Evolutionary conservation across 2,329 filamentous ascomycete species (phyloP).

Genomic region (Cadophora sp.): DNA sequence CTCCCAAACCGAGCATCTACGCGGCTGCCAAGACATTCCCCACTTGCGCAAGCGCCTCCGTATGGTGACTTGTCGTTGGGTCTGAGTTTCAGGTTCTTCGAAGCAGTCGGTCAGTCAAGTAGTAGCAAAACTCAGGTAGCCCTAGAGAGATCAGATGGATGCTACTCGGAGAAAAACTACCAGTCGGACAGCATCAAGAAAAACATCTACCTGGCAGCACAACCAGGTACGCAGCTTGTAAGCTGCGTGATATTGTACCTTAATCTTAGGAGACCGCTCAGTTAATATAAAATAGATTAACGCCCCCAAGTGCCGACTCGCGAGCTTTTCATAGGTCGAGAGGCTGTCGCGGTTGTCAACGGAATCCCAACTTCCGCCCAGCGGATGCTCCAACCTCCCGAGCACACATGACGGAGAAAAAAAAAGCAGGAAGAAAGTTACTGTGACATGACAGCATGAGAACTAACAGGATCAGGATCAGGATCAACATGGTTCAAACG

Average conservation of each 20-base stretch:
- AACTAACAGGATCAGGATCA: slow-evolving; percentile 5
- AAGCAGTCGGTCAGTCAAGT: slow-evolving; percentile 3
- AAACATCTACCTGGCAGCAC: slow-evolving; percentile 22
- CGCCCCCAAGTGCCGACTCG: slow-evolving; percentile 27
- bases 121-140: slow-evolving; percentile 5
- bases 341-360: slow-evolving; percentile 13
- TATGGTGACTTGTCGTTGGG: slow-evolving; percentile 29
- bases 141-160: slow-evolving; percentile 22
- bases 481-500: neutral
- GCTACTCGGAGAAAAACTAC: slow-evolving; percentile 28
- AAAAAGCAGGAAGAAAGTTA: neutral
- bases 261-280: slow-evolving; percentile 29
- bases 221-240: slow-evolving; percentile 8
- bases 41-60: neutral
- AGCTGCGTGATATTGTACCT: slow-evolving; percentile 22
- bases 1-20: neutral
- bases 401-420: neutral
- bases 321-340: slow-evolving; percentile 11
- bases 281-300: slow-evolving; percentile 31
- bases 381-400: slow-evolving; percentile 15
- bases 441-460: neutral
- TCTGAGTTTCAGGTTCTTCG: slow-evolving; percentile 28
- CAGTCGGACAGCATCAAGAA: slow-evolving; percentile 20
- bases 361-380: slow-evolving; percentile 22
- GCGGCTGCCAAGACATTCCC: slow-evolving; percentile 6